Evolutionary conservation across 1,284 basidiomycete species (phyloP), one percentile per base, ranked within the genome.

Genomic region (Boletellus dicymbophilus): DNA sequence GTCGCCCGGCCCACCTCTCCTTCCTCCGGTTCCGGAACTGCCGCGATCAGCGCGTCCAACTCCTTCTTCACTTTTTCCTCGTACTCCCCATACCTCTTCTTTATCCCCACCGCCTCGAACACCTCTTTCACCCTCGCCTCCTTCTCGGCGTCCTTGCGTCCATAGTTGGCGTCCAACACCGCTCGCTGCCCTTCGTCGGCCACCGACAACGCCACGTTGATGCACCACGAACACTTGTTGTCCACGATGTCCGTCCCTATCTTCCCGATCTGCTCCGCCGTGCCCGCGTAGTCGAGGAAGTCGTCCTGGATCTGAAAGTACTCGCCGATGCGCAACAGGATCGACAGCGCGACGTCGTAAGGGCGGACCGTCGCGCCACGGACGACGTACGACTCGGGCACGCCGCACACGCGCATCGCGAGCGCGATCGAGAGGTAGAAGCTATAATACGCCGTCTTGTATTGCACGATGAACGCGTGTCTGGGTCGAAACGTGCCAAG

Each of bases 291-390:
- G 73, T 99, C 96, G 58, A 99, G 84, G 74, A 90, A 98, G 72
- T 99, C 97, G 72, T 99, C 96, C 72, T 99, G 96, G 44, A 97
- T 83, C 75, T 99, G 96, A 85, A 98, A 99, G 75, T 98, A 99
- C 72, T 97, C 95, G 52, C 97, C 96, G 54, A 98, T 81, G 10
- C 93, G 93, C 48, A 99, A 75, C 42, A 98, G 83, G 66, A 99
- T 96, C 44, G 84, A 81, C 45, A 87, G 78, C 0, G 96, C 91
- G 56, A 84, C 72, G 50, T 88, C 79, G 78, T 94, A 98, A 6
- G 91, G 85, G 13, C 80, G 71, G 28, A 81, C 72, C 20, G 66
- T 48, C 23, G 56, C 45, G 2, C 64, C 60, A 7, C 64, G 49
- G 25, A 72, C 51, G 45, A 64, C 66, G 54, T 79, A 77, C 11